Evolutionary conservation across 2,329 filamentous ascomycete species (phyloP), one percentile per base, ranked within the genome.

Genomic region (Cordyceps militaris): DNA sequence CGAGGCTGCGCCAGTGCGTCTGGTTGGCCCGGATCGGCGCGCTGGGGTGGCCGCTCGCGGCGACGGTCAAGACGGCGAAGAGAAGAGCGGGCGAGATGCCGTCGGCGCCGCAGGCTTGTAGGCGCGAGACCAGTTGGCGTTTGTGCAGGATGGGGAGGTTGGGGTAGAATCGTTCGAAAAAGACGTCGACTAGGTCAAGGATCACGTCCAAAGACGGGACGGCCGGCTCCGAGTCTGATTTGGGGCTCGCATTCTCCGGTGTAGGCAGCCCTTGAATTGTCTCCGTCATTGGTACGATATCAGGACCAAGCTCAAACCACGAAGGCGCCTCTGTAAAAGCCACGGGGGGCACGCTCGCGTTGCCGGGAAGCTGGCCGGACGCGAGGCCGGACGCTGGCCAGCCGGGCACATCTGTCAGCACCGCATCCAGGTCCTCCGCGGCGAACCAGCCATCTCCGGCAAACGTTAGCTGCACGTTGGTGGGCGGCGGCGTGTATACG

Each of bases 111-210:
- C 43, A 23, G 8, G 47, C 28, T 4, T 58, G 42, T 6, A 64
- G 38, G 7, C 23, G 44, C 2, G 42, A 44, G 10, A 50, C 3
- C 1, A 62, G 24, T 16, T 52, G 59, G 2, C 50, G 24, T 23
- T 54, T 65, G 38, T 65, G 64, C 13, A 67, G 28, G 1, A 67
- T 43, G 21, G 65, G 65, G 3, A 67, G 36, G 21, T 57, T 64
- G 4, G 46, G 32, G 28, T 67, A 63, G 38, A 62, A 60, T 42
- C 60, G 59, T 38, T 65, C 64, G 36, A 62, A 66, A 42, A 63
- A 67, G 2, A 66, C 30, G 13, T 66, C 60, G 3, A 63, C 40
- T 4, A 66, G 21, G 13, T 66, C 60, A 6, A 62, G 51, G 7
- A 64, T 21, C n/a, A 51, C 43, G 3, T 55, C 57, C 30, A 47